Evolutionary conservation across 305 asterid genomes (phyloP).

Genomic region (Rubia peregrina): DNA sequence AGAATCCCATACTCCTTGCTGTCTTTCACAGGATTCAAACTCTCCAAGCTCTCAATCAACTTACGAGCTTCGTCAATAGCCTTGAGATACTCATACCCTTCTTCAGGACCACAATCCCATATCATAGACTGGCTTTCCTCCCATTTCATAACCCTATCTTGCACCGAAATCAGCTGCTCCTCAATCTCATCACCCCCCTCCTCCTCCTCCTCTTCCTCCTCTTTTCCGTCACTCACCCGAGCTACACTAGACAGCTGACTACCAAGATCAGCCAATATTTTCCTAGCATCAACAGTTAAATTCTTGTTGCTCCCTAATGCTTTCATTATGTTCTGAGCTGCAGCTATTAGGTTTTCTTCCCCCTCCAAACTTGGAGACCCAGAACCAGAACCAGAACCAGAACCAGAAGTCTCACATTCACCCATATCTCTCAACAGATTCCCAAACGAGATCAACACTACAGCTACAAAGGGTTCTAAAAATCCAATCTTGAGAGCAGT

Average conservation of each 20-base stretch:
- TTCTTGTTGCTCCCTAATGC: conserved; percentile 47
- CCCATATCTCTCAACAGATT: conserved; percentile 40
- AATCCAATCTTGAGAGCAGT: conserved; percentile 5
- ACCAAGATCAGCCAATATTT: conserved; percentile 68
- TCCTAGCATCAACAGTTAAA: conserved; percentile 47
- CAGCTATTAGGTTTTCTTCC: conserved; percentile 69
- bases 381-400: neutral
- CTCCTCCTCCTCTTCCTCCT: conserved; percentile 15
- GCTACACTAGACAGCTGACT: conserved; percentile 43
- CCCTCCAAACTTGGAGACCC: conserved; percentile 39
- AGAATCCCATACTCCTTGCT: conserved; percentile 35
- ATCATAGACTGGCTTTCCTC: conserved; percentile 62
- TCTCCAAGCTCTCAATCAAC: conserved; percentile 52
- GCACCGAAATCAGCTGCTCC: conserved; percentile 46
- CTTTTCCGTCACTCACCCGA: conserved; percentile 26
- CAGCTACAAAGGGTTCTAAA: neutral
- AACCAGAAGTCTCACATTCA: conserved; percentile 30
- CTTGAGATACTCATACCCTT: conserved; percentile 57
- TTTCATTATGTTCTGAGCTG: conserved; percentile 49
- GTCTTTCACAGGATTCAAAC: conserved; percentile 24
- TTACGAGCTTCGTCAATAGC: conserved; percentile 62
- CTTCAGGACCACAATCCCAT: conserved; percentile 80
- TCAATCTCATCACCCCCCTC: conserved; percentile 47
- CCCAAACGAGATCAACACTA: conserved; percentile 10
- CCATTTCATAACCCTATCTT: conserved; percentile 63